Evolutionary conservation across 129 eudicot species (phyloP).

Genomic region (Mikania micrantha): DNA sequence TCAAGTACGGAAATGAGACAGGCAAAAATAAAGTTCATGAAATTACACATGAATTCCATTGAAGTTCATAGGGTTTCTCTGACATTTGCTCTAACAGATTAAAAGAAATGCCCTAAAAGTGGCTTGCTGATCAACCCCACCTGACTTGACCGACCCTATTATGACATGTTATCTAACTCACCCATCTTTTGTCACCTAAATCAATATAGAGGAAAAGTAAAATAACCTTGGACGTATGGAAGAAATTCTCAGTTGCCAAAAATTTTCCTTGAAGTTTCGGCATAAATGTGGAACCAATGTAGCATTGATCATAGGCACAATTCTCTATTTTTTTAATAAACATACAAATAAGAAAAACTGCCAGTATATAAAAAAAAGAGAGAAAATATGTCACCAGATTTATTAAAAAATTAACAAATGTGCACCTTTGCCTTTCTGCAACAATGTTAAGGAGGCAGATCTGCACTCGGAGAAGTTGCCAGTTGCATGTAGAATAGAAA

Average conservation of each 20-base stretch:
- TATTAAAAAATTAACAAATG: not conserved
- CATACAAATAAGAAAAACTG: not conserved
- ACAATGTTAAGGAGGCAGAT: conserved; percentile 62
- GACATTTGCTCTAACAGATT: not conserved
- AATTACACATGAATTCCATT: not conserved
- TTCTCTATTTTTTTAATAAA: conserved; percentile 34
- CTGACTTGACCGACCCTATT: not conserved
- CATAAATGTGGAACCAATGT: conserved; percentile 63
- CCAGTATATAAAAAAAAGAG: not conserved
- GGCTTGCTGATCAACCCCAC: not conserved
- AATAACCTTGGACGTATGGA: conserved; percentile 87
- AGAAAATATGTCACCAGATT: not conserved
- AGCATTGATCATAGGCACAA: conserved; percentile 55
- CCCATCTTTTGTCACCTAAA: not conserved
- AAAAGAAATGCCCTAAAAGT: not conserved
- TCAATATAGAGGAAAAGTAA: not conserved
- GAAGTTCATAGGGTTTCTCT: not conserved
- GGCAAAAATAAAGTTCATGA: not conserved
- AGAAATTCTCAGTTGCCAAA: conserved; percentile 95
- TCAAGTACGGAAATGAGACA: not conserved
- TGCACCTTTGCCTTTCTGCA: conserved; percentile 78
- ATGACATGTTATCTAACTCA: not conserved
- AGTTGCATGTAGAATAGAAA: conserved; percentile 43
- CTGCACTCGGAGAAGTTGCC: conserved; percentile 95
- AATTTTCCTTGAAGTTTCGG: conserved; percentile 80